Conservation (phyloP, 345 rosid species). For the Cardiospermum halicacabum region DNA sequence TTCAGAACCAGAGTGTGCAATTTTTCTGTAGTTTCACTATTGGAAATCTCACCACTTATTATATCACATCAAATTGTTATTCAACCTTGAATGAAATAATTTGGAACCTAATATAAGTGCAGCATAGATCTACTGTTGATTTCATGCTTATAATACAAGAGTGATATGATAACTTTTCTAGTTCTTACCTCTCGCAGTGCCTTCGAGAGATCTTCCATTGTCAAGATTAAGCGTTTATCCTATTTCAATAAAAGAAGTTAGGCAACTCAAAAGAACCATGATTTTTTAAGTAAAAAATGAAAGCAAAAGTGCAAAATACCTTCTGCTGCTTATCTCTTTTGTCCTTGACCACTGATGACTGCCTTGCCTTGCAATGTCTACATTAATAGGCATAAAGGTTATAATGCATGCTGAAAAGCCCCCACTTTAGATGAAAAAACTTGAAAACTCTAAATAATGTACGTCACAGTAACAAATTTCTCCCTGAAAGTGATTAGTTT, state of each 20-base stretch:
- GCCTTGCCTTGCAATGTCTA: conserved; percentile 97
- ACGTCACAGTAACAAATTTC: not conserved
- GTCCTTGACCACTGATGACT: conserved; percentile 75
- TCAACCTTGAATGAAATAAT: not conserved
- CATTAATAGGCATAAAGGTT: conserved; percentile 7
- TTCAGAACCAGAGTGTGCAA: no score
- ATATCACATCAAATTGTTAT: not conserved
- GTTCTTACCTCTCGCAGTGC: conserved; percentile 73
- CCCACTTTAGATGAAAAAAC: not conserved
- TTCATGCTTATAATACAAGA: not conserved
- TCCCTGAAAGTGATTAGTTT: not conserved
- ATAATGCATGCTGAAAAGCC: not conserved
- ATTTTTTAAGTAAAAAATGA: not conserved
- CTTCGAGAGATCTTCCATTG: conserved; percentile 92
- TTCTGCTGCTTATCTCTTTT: conserved; percentile 91
- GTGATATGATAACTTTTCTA: not conserved
- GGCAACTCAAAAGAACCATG: conserved; percentile 3
- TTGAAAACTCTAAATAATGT: not conserved
- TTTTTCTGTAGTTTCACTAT: no score
- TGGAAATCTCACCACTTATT: not conserved
- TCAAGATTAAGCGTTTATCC: conserved; percentile 85
- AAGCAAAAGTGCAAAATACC: conserved; percentile 32
- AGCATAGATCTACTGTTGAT: not conserved
- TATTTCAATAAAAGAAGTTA: conserved; percentile 30
- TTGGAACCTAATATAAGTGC: not conserved